Evolutionary conservation across 192 early-diverging fungal genomes (phyloP), one percentile per base, ranked within the genome.

Genomic region (Phycomyces nitens): DNA sequence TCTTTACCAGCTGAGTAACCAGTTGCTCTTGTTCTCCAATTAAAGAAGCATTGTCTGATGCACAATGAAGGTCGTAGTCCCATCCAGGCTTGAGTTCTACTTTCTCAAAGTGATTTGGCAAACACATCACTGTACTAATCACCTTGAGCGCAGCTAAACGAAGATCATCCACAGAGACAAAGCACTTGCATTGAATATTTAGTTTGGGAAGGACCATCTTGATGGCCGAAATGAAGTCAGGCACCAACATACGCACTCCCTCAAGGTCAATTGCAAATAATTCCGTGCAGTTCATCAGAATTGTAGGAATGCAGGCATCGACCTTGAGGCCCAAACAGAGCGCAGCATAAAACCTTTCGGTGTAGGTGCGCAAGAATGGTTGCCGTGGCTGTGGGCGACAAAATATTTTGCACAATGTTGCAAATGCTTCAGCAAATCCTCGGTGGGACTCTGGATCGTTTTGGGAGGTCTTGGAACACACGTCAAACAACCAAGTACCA

Each of bases 401-500:
- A 58, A 94, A 91, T 29, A 94, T 90, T 29, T 83, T 77, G 66
- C 92, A 94, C 0, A 94, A 69, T 10, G 86, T 86, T 5, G 81
- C 87, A 72, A 83, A 80, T 3, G 92, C 89, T 58, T 84, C 84
- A 1, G 89, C 84, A 49, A 81, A 79, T 10, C 91, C 89, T n/a
- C 74, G 59, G 54, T 78, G 71, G 3, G 52, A 59, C 53, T 78
- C 70, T 18, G 56, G 62, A 47, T 71, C 71, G 0, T 39, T 24
- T 24, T 74, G 51, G 20, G 64, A 62, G n/a, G 72, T 51, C 10
- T 52, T 58, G 16, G 81, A 55, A 52, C 79, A 79, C 0, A 87
- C 87, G 34, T 89, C 87, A 80, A 93, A 94, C 9, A 95, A 74
- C 83, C 86, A 92, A 0, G 70, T 57, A 1, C 89, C 91, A 84